phyloP scores from a whole-genome alignment of 208 protist genomes.

The Trichomonas vaginalis region DNA sequence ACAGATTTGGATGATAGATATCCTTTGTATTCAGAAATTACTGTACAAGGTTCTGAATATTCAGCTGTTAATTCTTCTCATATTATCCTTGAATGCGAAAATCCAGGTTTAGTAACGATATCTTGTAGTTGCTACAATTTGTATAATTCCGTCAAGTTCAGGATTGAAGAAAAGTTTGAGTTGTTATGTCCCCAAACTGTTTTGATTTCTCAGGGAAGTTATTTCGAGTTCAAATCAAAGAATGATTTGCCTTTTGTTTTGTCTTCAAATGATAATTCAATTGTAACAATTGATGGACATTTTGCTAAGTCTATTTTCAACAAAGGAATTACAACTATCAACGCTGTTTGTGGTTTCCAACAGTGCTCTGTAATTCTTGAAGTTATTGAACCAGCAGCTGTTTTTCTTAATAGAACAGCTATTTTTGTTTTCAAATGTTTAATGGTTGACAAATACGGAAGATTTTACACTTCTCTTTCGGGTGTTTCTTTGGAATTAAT shows the following conservation, averaged over 20 bases:
- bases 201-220: background rate
- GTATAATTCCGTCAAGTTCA: background rate
- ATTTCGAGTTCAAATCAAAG: background rate
- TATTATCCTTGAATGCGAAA: background rate
- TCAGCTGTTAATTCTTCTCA: background rate
- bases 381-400: background rate
- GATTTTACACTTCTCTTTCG: background rate
- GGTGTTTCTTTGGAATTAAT: background rate
- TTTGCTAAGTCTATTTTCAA: background rate
- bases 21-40: background rate
- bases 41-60: background rate
- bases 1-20: background rate
- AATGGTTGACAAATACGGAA: background rate
- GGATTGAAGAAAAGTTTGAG: background rate
- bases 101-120: background rate
- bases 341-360: background rate
- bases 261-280: background rate
- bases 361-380: background rate
- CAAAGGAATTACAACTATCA: background rate
- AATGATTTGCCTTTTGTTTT: background rate
- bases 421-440: background rate
- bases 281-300: background rate
- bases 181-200: background rate
- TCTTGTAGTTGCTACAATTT: background rate
- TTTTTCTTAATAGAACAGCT: background rate